These are phyloP conservation scores for Colletotrichum nymphaeae DNA, from an alignment of 2,329 filamentous ascomycete genomes.

Conservation along the genomic window DNA sequence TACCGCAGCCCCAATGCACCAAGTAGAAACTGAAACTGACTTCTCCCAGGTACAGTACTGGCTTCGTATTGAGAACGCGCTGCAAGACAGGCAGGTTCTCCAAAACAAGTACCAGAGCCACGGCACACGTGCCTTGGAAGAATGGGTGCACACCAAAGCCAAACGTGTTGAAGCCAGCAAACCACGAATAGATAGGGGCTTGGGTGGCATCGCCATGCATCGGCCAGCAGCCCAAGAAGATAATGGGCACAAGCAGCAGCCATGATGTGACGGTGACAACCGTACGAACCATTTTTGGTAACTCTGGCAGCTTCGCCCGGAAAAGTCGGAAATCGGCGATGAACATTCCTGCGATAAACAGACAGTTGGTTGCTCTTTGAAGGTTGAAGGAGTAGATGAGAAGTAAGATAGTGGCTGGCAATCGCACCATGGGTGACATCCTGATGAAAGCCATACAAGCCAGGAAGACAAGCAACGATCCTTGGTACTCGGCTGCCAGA, in stretches of 20 bases:
- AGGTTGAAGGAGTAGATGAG: constrained; percentile 52
- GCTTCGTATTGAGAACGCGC: constrained; percentile 66
- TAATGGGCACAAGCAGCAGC: background rate
- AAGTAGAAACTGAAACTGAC: constrained; percentile 73
- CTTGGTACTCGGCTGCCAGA: constrained; percentile 69
- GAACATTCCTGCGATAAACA: constrained; percentile 27
- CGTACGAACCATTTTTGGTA: background rate
- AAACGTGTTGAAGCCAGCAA: background rate
- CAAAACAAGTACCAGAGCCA: constrained; percentile 8
- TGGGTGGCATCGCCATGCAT: background rate
- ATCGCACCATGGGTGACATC: constrained; percentile 54
- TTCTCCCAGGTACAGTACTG: constrained; percentile 71
- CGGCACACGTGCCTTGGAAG: constrained; percentile 6
- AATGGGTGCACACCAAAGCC: background rate
- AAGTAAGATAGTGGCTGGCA: constrained; percentile 49
- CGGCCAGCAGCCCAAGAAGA: constrained; percentile 25
- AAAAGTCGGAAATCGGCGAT: constrained; percentile 17
- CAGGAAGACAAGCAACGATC: constrained; percentile 68
- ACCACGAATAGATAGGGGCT: background rate
- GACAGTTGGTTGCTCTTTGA: background rate
- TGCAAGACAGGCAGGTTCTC: constrained; percentile 54
- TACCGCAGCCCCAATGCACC: constrained; percentile 60
- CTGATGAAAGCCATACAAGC: constrained; percentile 63
- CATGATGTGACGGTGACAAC: background rate
- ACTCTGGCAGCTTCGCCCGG: background rate